These are phyloP conservation scores for Begonia peltatifolia DNA, from an alignment of 306 rosid species.

Conservation along the genomic window DNA sequence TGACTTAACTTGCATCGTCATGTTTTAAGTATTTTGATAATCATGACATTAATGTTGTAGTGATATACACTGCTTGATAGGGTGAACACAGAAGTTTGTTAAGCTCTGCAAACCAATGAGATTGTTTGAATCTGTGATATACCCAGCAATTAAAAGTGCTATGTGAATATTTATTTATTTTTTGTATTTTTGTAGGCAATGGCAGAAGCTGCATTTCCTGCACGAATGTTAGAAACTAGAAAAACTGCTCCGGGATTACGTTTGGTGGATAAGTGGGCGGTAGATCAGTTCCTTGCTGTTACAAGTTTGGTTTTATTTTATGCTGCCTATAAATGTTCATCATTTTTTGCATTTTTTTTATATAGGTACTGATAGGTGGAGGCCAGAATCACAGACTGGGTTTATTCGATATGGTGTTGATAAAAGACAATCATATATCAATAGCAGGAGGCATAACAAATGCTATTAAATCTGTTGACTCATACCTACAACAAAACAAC, in stretches of 20 bases:
- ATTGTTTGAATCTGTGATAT: no score
- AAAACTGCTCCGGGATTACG: conserved; percentile 94
- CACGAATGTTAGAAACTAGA: conserved; percentile 66
- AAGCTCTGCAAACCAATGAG: no score
- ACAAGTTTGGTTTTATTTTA: background rate
- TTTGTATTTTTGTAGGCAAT: conserved; percentile 31
- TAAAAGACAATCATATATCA: conserved; percentile 90
- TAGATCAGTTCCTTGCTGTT: conserved; percentile 23
- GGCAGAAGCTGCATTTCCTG: conserved; percentile 82
- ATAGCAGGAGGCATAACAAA: conserved; percentile 59
- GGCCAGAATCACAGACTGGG: conserved; percentile 90
- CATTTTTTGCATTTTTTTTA: conserved; percentile 6
- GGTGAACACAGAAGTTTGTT: no score
- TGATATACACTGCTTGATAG: no score
- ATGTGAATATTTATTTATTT: no score
- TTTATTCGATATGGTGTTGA: conserved; percentile 83
- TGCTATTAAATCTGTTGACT: conserved; percentile 69
- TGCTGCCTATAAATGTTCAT: background rate
- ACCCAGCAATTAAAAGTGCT: no score
- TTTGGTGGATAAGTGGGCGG: conserved; percentile 90
- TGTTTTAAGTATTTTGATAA: no score
- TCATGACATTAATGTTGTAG: no score
- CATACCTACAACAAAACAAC: conserved; percentile 47
- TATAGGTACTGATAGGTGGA: conserved; percentile 77
- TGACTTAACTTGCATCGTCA: no score